Base-by-base conservation (phyloP, 306 rosid species). In the Glycine soja region DNA sequence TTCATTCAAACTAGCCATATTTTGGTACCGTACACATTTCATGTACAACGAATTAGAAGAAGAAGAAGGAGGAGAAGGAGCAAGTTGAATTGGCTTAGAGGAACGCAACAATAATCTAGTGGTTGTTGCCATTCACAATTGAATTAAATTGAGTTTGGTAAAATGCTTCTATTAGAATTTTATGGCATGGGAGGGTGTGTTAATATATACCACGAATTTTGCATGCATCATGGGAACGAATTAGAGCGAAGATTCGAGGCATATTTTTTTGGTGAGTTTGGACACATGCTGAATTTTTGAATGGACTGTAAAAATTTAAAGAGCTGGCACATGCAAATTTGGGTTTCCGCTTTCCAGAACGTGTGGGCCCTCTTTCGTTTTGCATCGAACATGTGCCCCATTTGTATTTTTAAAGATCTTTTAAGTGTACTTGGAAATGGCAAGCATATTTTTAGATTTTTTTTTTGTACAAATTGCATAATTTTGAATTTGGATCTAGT, bases 111-210 rank as follows among this genome's bases (percentile, higher is more conserved):
- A 53, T 68, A 86, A 46, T 68, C 84, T 85, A 51, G 75, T 10
- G 47, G 83, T 74, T 59, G 81, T 74, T 68, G 86, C 81, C 88
- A 86, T 86, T 85, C 54, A 69, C 56, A 85, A 34, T 74, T 68
- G 63, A 69, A 69, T 12, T 18, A 8, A 42, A 13, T 51, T 54
- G 5, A 51, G 4, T 63, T 52, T 18, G 56, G 79, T 77, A 70
- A 24, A 48, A 34, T 81, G 54, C 46, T 45, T 4, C 19, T 43
- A 45, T 30, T 65, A 8, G 16, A 46, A 36, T 45, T 72, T 11
- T 15, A 47, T 12, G 83, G 83, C 16, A 4, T 48, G 7, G n/a
- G 81, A 15, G 67, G 10, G 66, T 74, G 58, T 51, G 16, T 51
- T 50, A 59, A 82, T 70, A 32, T 58, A 79, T 57, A 58, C 72